These are phyloP conservation scores for Cercospora sesami DNA, from an alignment of 2,329 filamentous ascomycete genomes.

Conservation along the genomic window DNA sequence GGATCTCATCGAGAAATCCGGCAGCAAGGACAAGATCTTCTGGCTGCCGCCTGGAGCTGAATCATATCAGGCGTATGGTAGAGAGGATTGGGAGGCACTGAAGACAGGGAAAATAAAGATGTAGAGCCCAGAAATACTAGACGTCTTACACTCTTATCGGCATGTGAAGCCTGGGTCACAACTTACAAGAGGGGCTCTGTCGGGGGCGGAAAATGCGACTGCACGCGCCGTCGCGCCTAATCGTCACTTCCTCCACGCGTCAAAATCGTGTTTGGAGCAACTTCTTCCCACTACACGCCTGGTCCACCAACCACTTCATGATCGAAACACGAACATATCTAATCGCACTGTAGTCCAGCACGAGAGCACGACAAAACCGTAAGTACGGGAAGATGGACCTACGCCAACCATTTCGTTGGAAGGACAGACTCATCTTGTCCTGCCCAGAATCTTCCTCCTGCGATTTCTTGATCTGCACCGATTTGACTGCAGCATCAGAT, in stretches of 20 bases:
- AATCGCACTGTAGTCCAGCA: no score
- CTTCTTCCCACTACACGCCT: background rate
- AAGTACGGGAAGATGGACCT: background rate
- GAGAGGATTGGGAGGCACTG: constrained; percentile 67
- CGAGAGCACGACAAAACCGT: background rate
- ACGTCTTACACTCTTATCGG: background rate
- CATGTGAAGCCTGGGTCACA: no score
- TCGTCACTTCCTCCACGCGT: background rate
- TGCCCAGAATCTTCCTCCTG: background rate
- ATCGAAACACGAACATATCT: background rate
- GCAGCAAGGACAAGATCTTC: constrained; percentile 54
- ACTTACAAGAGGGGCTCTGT: no score
- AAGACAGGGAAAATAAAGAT: constrained; percentile 70
- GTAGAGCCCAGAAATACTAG: constrained; percentile 5
- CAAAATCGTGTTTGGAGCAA: background rate
- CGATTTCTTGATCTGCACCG: background rate
- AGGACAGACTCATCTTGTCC: background rate
- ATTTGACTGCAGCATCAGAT: background rate
- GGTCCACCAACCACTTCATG: background rate
- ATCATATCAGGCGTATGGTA: constrained; percentile 66
- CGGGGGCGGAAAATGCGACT: background rate
- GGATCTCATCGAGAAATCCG: constrained; percentile 51
- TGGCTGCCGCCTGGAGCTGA: constrained; percentile 63
- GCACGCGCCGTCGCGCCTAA: background rate
- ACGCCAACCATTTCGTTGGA: background rate